Evolutionary conservation across 176 grass and related monocot genomes (phyloP), one percentile per base, ranked within the genome.

Genomic region (Areca catechu): DNA sequence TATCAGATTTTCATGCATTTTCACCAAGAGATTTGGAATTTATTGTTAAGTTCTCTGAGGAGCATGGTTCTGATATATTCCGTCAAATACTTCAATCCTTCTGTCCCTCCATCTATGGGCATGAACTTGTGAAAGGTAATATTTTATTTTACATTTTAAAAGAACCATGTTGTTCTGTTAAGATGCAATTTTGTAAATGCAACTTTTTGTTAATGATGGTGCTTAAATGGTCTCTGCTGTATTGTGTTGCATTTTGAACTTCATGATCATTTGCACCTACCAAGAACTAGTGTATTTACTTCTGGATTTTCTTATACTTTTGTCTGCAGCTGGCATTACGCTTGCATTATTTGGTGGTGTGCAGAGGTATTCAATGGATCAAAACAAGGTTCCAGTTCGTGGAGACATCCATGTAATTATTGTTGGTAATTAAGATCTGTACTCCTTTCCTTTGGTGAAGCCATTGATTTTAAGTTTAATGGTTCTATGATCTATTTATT

Each of bases 81-180:
- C 92, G 83, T 71, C 83, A 76, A 50, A 76, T 90, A 48, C 77
- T 96, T 82, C 92, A 96, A 7, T 96, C 86, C 3, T 88, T 90
- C 53, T 96, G 92, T 58, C 92, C 92, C 34, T 90, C 92, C 55
- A 96, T 96, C 47, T 96, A 96, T 63, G 92, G 92, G 0, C 92
- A 96, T 58, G 83, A 90, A 65, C 92, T 96, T 77, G 92, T 96
- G 66, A 96, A 96, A 90, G 86, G 92, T 90, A 82, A 53, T 57
- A 58, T 69, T n/a, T 73, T 52, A 20, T 48, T 22, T 20, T 4
- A 15, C 4, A 5, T 30, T 66, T 14, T 22, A 47, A 14, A n/a
- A 22, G 19, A 61, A 22, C 24, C 53, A 54, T 56, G 22, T 67
- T 47, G 10, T 57, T 24, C 34, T 43, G 1, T 43, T 12, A 43